A percentile compares a stretch with the other conserved stretches of the same genome.
Conservation (phyloP, 805 yeast species). For the Lipomyces spencermartinsiae region DNA sequence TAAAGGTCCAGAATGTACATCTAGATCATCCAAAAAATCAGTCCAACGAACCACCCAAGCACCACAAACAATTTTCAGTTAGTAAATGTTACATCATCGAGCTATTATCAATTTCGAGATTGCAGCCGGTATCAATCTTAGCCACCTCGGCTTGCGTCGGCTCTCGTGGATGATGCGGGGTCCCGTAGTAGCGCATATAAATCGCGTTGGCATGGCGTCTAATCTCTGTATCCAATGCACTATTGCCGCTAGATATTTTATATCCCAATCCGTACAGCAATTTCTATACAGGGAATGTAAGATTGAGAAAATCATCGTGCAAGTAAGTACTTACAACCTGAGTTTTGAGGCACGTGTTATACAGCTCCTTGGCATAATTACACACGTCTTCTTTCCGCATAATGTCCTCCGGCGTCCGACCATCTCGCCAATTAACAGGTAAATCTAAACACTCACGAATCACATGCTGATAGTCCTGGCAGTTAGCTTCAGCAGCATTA, state of each 20-base stretch:
- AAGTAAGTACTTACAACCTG: constrained; percentile 14
- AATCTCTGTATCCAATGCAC: constrained; percentile 5
- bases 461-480: constrained; percentile 9
- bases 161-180: constrained; percentile 13
- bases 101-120: not conserved
- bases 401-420: not conserved
- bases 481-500: constrained; percentile 18
- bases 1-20: not conserved
- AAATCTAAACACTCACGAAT: constrained; percentile 2
- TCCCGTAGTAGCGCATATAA: constrained; percentile 4
- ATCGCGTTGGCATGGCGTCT: not conserved
- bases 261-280: constrained; percentile 28
- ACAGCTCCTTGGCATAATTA: not conserved
- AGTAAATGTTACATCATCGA: not conserved
- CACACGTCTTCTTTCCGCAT: not conserved
- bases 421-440: not conserved
- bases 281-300: constrained; percentile 15
- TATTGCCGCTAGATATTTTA: constrained; percentile 9
- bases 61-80: not conserved
- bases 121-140: not conserved
- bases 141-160: constrained; percentile 5
- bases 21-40: not conserved
- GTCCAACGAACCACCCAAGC: not conserved
- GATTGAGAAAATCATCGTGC: not conserved
- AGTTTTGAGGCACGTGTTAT: constrained; percentile 15